These are phyloP conservation scores for Aspergillus indologenus DNA, from an alignment of 495 filamentous ascomycete genomes.

Conservation along the genomic window DNA sequence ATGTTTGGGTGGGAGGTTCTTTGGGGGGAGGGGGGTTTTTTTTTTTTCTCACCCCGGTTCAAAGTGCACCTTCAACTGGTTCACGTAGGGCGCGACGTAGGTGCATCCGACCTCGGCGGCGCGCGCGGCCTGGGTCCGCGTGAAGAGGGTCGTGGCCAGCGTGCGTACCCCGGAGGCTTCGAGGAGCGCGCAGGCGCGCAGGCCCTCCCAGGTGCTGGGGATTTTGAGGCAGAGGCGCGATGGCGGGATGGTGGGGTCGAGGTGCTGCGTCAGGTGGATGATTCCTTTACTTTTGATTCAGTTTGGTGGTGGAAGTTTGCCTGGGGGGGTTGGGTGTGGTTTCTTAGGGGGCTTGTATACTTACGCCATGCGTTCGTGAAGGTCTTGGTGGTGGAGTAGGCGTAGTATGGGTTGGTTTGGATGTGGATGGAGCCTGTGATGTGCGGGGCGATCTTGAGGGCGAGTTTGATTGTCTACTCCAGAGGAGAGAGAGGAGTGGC, in stretches of 20 bases:
- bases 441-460: slow-evolving; percentile 48
- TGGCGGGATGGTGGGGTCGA: slow-evolving; percentile 48
- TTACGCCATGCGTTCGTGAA: slow-evolving; percentile 54
- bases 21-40: neutral
- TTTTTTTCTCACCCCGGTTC: slow-evolving; percentile 42
- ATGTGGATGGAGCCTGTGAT: slow-evolving; percentile 56
- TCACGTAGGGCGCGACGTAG: slow-evolving; percentile 62
- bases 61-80: slow-evolving; percentile 62
- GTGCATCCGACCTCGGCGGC: slow-evolving; percentile 55
- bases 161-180: slow-evolving; percentile 51
- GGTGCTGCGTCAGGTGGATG: slow-evolving; percentile 42
- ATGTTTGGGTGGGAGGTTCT: no score
- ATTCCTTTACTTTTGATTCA: slow-evolving; percentile 45
- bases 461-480: slow-evolving; percentile 55
- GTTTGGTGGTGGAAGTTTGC: neutral
- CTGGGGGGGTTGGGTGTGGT: no score
- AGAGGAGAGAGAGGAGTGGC: no score
- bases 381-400: slow-evolving; percentile 51
- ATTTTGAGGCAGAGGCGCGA: slow-evolving; percentile 60
- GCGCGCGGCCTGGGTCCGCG: slow-evolving; percentile 53
- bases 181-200: slow-evolving; percentile 59
- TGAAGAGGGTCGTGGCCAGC: slow-evolving; percentile 61
- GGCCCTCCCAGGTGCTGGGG: slow-evolving; percentile 61
- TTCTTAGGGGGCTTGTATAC: no score
- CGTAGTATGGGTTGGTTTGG: slow-evolving; percentile 58